These are phyloP conservation scores for Fusarium sp. DNA, from an alignment of 2,329 filamentous ascomycete species.

Conservation along the genomic window DNA sequence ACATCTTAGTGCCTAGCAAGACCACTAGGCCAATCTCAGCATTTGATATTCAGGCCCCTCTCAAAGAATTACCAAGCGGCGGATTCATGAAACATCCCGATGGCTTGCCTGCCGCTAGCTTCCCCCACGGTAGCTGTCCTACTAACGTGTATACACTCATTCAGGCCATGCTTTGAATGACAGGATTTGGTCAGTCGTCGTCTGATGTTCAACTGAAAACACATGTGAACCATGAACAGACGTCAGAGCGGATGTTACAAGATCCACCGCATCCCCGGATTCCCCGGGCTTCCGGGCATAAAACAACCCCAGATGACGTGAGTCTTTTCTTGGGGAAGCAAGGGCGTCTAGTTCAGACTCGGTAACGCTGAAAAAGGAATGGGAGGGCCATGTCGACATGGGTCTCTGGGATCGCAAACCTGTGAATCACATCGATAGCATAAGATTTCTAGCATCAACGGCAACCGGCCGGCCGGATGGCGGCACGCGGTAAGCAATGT, in stretches of 20 bases:
- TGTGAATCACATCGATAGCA: background rate
- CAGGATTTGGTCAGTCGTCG: background rate
- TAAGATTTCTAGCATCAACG: background rate
- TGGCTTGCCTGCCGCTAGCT: background rate
- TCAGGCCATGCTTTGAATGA: background rate
- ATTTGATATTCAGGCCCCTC: background rate
- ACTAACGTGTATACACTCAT: background rate
- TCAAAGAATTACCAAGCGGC: background rate
- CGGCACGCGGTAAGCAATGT: background rate
- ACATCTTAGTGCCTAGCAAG: background rate
- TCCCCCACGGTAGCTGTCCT: background rate
- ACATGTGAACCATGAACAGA: background rate
- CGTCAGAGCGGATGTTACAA: background rate
- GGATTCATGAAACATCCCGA: background rate
- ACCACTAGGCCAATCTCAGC: background rate
- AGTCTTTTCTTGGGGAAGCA: background rate
- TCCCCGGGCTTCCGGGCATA: background rate
- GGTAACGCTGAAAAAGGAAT: background rate
- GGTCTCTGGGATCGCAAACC: background rate
- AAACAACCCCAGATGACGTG: slow-evolving; percentile 5
- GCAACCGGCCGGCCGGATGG: background rate
- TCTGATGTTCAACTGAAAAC: background rate
- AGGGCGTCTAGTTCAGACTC: background rate
- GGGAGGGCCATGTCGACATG: background rate
- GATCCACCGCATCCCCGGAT: slow-evolving; percentile 1